Conservation (phyloP, 495 filamentous ascomycete genomes). For the Xylaria acuta region DNA sequence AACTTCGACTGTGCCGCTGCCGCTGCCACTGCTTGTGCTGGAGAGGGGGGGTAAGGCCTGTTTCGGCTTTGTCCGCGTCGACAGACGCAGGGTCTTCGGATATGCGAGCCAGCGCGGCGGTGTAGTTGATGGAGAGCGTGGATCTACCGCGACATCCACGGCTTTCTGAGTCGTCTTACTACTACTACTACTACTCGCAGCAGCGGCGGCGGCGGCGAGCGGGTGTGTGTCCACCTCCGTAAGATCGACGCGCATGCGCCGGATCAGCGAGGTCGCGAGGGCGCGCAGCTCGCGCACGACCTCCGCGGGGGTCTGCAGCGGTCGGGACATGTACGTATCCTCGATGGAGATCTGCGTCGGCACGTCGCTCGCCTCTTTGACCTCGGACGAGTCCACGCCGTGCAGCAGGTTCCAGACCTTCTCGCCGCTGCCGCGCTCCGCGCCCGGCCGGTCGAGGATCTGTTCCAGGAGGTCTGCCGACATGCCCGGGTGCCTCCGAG, state of each 20-base stretch:
- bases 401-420: constrained; percentile 68
- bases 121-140: not conserved
- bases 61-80: constrained; percentile 71
- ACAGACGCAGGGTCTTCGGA: constrained; percentile 73
- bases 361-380: constrained; percentile 71
- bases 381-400: constrained; percentile 68
- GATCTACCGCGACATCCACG: not conserved
- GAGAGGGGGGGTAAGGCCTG: constrained; percentile 41
- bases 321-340: constrained; percentile 72
- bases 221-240: constrained; percentile 55
- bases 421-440: constrained; percentile 69
- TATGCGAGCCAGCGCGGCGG: constrained; percentile 47
- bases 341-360: constrained; percentile 95
- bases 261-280: constrained; percentile 72
- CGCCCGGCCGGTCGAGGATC: constrained; percentile 71
- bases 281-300: constrained; percentile 65
- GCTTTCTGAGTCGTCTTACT: too few relatives aligned
- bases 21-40: constrained; percentile 12
- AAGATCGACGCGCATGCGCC: constrained; percentile 80
- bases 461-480: constrained; percentile 64
- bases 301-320: constrained; percentile 65
- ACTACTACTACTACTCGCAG: too few relatives aligned
- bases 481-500: constrained; percentile 67
- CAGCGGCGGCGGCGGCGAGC: too few relatives aligned
- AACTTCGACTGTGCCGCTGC: constrained; percentile 30